Evolutionary conservation across 257 asterid genomes (phyloP).

Genomic region (Linderniella brevidens): DNA sequence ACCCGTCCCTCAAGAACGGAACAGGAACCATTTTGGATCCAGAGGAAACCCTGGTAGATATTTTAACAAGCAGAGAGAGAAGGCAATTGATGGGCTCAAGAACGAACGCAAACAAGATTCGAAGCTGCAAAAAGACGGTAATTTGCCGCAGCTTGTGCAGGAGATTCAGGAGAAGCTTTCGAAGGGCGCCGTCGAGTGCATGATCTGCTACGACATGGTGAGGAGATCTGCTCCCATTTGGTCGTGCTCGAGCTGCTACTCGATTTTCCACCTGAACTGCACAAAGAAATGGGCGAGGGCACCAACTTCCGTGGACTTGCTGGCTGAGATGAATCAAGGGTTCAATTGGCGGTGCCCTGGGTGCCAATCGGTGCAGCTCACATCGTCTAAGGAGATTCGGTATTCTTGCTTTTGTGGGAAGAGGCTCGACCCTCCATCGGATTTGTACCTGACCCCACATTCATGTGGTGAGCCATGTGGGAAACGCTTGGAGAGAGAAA

Average conservation of each 20-base stretch:
- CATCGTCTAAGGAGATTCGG: conserved; percentile 61
- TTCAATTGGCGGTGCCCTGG: conserved; percentile 99
- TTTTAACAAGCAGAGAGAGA: conserved; percentile 24
- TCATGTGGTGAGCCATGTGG: conserved; percentile 99
- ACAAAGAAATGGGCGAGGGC: conserved; percentile 97
- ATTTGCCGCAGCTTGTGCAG: conserved; percentile 80
- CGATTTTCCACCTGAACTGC: conserved; percentile 80
- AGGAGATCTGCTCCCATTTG: conserved; percentile 77
- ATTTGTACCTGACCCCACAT: conserved; percentile 89
- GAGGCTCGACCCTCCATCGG: conserved; percentile 83
- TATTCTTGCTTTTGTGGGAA: conserved; percentile 82
- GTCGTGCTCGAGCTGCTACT: conserved; percentile 90
- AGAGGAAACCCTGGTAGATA: conserved; percentile 20
- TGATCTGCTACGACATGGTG: conserved; percentile 98
- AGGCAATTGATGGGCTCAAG: conserved; percentile 33
- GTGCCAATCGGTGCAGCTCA: conserved; percentile 87
- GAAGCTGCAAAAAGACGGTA: conserved; percentile 20
- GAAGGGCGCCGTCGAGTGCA: conserved; percentile 84
- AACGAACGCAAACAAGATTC: conserved; percentile 11
- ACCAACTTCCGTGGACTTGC: conserved; percentile 75
- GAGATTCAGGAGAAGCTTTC: conserved; percentile 83
- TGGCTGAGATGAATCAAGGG: conserved; percentile 74
- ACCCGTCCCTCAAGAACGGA: conserved; percentile 13
- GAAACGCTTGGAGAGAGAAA: conserved; percentile 61
- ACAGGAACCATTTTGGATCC: conserved; percentile 21